phyloP scores from a whole-genome alignment of 768 basidiomycete genomes.

The Lactifluus subvellereus region DNA sequence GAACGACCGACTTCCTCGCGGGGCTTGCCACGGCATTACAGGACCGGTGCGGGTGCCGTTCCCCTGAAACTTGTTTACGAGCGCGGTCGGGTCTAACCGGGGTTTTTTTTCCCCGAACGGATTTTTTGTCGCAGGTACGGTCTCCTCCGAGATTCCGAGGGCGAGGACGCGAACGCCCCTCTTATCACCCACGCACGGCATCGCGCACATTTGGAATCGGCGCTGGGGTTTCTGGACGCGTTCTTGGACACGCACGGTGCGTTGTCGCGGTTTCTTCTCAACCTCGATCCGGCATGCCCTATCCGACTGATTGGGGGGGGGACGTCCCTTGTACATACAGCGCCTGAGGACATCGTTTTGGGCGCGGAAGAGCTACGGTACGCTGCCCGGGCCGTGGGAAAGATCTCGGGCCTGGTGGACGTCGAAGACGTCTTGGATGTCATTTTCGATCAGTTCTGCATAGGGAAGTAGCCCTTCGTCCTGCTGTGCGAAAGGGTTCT shows the following conservation, averaged over 20 bases:
- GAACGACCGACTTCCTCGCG: constrained; percentile 53
- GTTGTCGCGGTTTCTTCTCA: constrained; percentile 13
- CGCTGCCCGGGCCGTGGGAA: constrained; percentile 77
- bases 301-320: background rate
- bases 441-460: constrained; percentile 80
- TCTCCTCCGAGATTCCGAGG: constrained; percentile 13
- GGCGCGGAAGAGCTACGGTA: constrained; percentile 87
- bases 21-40: constrained; percentile 50
- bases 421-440: constrained; percentile 80
- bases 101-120: background rate
- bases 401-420: constrained; percentile 73
- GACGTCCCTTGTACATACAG: constrained; percentile 32
- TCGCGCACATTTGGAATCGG: constrained; percentile 65
- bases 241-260: constrained; percentile 46
- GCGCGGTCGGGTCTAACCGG: background rate
- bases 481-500: background rate
- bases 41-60: constrained; percentile 36
- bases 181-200: constrained; percentile 79
- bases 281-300: background rate
- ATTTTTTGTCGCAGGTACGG: constrained; percentile 11
- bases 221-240: constrained; percentile 53
- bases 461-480: constrained; percentile 13
- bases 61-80: no score
- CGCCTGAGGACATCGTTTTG: constrained; percentile 65
- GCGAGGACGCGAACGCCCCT: constrained; percentile 39